Conservation (phyloP, 179 eudicot genomes). For the Beta macrorhiza region DNA sequence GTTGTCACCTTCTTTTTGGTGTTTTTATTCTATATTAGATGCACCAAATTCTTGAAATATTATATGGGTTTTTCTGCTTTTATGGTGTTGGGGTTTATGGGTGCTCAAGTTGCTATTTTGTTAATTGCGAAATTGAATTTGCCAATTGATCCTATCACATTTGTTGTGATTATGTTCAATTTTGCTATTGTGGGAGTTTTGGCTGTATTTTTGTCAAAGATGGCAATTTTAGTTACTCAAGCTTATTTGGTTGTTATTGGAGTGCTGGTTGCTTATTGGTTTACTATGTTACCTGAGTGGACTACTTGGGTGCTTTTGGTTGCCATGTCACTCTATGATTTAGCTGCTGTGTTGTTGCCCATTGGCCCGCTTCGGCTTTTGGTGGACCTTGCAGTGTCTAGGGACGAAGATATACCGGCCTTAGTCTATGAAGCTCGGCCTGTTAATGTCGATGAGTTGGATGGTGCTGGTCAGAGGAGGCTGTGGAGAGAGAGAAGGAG, state of each 20-base stretch:
- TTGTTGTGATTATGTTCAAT: slow-evolving; percentile 53
- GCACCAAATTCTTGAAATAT: slow-evolving; percentile 74
- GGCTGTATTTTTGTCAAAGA: slow-evolving; percentile 73
- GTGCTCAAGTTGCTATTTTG: slow-evolving; percentile 63
- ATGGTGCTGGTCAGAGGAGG: slow-evolving; percentile 47
- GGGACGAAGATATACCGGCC: slow-evolving; percentile 98
- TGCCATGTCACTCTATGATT: slow-evolving; percentile 88
- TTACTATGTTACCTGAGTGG: slow-evolving; percentile 94
- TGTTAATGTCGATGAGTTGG: slow-evolving; percentile 36
- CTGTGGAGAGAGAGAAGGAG: slow-evolving; percentile 51
- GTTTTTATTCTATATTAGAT: slow-evolving; percentile 70
- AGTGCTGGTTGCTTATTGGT: slow-evolving; percentile 90
- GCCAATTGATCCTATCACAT: slow-evolving; percentile 65
- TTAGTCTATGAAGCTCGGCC: slow-evolving; percentile 96
- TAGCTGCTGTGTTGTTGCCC: slow-evolving; percentile 93
- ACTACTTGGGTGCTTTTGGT: slow-evolving; percentile 95
- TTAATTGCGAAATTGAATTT: slow-evolving; percentile 45
- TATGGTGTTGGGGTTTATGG: slow-evolving; percentile 79
- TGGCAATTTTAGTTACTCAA: slow-evolving; percentile 75
- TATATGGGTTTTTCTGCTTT: slow-evolving; percentile 92
- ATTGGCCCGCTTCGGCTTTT: slow-evolving; percentile 79
- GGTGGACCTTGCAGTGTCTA: slow-evolving; percentile 86
- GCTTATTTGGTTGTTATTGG: slow-evolving; percentile 85
- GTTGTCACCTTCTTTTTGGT: slow-evolving; percentile 69
- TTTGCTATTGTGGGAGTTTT: slow-evolving; percentile 74